Evolutionary conservation across 2,329 filamentous ascomycete species (phyloP), one percentile per base, ranked within the genome.

Genomic region (Arthroderma sp.): DNA sequence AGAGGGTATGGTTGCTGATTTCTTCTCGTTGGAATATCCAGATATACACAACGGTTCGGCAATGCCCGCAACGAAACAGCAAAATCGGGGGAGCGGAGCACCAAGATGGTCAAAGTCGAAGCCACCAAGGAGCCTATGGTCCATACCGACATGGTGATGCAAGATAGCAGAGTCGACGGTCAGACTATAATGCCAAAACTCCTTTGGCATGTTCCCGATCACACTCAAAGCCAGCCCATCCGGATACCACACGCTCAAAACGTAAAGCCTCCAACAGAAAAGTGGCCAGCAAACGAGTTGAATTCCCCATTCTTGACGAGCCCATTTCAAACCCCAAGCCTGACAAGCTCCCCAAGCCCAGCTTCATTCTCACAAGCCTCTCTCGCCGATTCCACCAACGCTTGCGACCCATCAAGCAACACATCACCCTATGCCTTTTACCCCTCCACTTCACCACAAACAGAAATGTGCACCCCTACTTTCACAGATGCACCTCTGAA

Each of bases 161-260:
- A 43, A 8, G 34, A 43, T 3, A 37, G n/a, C n/a, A 32, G 41
- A 37, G 10, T 10, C 22, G 6, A 28, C 9, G 30, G 34, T 9
- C 41, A 36, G 30, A 43, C 41, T 9, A 43, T 43, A n/a, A 43
- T 43, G 41, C 41, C 41, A n/a, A 43, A 43, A 27, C 41, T 43
- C 27, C 28, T 43, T 6, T 43, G 41, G 41, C 41, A 43, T 43
- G 33, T 43, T 29, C 41, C 41, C 11, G 41, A 43, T 43, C 41
- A 43, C 27, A 43, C 41, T 11, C 41, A 43, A 15, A 37, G 41
- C 28, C 41, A 29, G 34, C 32, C 33, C 32, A 33, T 27, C 5
- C 32, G 41, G 33, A 22, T 43, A 6, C 41, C 41, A 8, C 22
- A n/a, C 9, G 8, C 32, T 9, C 8, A 11, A 9, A 22, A 32